Evolutionary conservation across 176 grass and related monocot species (phyloP).

Genomic region (Carex kokanica): DNA sequence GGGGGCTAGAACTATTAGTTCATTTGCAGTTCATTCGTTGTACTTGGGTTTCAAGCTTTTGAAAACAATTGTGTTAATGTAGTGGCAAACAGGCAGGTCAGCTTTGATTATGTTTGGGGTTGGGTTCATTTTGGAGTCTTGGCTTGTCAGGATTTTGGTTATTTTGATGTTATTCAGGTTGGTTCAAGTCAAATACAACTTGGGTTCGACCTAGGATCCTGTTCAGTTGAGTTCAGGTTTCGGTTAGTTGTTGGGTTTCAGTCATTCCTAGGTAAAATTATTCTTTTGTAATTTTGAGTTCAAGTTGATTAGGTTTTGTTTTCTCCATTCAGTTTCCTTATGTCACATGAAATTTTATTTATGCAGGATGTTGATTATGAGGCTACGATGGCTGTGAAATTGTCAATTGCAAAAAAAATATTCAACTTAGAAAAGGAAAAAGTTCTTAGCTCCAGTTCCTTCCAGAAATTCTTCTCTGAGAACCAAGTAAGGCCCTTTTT

Average conservation of each 20-base stretch:
- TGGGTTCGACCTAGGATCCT: not conserved
- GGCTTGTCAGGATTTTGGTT: not conserved
- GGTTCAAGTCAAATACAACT: not conserved
- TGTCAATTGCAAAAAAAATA: constrained; percentile 85
- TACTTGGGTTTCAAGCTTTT: not conserved
- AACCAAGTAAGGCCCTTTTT: constrained; percentile 67
- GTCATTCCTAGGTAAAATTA: not conserved
- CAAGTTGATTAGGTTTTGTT: not conserved
- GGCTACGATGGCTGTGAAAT: constrained; percentile 63
- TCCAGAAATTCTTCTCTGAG: constrained; percentile 87
- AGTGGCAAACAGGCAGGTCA: not conserved
- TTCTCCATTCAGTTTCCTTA: not conserved
- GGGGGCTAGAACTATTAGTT: not conserved
- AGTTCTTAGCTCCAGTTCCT: constrained; percentile 68
- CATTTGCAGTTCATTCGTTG: not conserved
- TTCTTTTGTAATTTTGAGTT: not conserved
- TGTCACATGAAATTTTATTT: not conserved
- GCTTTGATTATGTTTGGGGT: constrained; percentile 1
- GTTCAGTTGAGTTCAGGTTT: not conserved
- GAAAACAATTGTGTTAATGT: not conserved
- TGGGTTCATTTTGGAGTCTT: not conserved
- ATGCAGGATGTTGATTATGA: constrained; percentile 92
- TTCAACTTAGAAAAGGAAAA: constrained; percentile 85
- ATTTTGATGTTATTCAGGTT: not conserved
- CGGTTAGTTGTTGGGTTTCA: not conserved